Conservation (phyloP, 306 rosid genomes). For the Lagenaria siceraria region DNA sequence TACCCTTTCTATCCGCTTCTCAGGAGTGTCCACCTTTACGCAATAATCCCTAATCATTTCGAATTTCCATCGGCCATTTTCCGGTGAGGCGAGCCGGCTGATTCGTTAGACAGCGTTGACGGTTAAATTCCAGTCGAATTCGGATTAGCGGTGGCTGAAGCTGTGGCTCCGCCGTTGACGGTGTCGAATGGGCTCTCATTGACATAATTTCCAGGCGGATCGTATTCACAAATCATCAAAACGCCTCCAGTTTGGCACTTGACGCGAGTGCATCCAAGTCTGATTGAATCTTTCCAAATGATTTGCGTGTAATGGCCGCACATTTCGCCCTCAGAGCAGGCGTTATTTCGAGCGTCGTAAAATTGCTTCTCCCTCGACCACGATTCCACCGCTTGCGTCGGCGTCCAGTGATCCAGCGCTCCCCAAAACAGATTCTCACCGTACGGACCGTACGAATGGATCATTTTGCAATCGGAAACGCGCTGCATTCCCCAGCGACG, state of each 20-base stretch:
- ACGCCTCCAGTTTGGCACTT: conserved; percentile 11
- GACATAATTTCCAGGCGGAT: conserved; percentile 43
- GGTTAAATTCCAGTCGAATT: background rate
- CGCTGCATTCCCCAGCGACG: conserved; percentile 19
- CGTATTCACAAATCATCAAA: conserved; percentile 44
- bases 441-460: conserved; percentile 22
- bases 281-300: conserved; percentile 34
- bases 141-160: background rate
- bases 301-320: conserved; percentile 74
- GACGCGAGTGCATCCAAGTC: conserved; percentile 35
- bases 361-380: conserved; percentile 25
- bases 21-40: background rate
- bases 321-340: conserved; percentile 8
- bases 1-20: background rate
- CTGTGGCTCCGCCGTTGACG: background rate
- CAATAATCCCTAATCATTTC: background rate
- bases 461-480: conserved; percentile 20
- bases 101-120: background rate
- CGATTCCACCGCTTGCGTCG: conserved; percentile 25
- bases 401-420: conserved; percentile 10
- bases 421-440: conserved; percentile 74
- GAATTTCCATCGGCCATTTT: background rate
- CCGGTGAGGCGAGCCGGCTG: background rate
- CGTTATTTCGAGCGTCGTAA: conserved; percentile 10
- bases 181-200: conserved; percentile 34